These are phyloP conservation scores for Erodium maritimum DNA, from an alignment of 345 rosid species.

Conservation along the genomic window DNA sequence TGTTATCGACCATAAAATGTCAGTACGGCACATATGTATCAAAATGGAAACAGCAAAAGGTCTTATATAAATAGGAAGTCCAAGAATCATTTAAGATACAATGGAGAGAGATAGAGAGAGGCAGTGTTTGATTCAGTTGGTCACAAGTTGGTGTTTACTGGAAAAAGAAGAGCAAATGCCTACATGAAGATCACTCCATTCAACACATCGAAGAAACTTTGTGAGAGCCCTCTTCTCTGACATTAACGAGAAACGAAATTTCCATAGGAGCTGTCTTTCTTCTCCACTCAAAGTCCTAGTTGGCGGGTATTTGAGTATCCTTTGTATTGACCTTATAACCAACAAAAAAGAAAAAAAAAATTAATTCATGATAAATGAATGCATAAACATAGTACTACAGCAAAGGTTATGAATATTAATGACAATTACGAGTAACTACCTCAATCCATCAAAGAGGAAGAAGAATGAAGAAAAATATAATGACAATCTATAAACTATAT, in stretches of 20 bases:
- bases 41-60: neutral
- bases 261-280: constrained; percentile 96
- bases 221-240: constrained; percentile 94
- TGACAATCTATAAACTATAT: no score
- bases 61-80: neutral
- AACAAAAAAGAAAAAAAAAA: constrained; percentile 10
- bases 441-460: constrained; percentile 6
- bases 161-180: constrained; percentile 10
- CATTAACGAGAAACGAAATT: constrained; percentile 90
- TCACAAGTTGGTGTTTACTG: constrained; percentile 1
- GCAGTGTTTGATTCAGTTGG: constrained; percentile 1
- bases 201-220: constrained; percentile 89
- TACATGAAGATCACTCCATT: constrained; percentile 98
- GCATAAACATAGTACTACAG: neutral
- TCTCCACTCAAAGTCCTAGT: constrained; percentile 87
- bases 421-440: neutral
- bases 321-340: constrained; percentile 60
- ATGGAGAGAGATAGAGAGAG: neutral
- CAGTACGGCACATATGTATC: no score
- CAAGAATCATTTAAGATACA: neutral
- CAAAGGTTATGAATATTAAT: no score
- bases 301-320: constrained; percentile 82
- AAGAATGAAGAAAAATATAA: neutral
- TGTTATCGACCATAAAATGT: no score
- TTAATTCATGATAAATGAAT: constrained; percentile 2